Percentiles rank a stretch among this genome's conserved stretches.
Evolutionary conservation across 768 basidiomycete species (phyloP).

Genomic region (Ramaria rubella): DNA sequence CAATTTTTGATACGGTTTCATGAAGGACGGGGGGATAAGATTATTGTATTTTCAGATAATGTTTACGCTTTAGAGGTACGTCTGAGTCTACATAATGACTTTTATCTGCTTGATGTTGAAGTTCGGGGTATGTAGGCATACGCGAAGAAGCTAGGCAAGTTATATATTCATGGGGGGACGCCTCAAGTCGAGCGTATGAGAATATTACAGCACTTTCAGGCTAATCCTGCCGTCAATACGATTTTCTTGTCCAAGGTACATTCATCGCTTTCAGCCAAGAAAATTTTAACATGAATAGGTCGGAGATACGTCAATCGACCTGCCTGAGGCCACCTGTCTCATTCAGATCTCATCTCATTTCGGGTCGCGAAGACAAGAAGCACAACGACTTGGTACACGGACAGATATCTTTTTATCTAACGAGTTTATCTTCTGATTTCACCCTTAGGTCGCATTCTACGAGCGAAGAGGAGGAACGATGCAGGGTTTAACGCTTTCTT

Average conservation of each 20-base stretch:
- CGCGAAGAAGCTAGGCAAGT: conserved; percentile 87
- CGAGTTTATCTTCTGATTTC: not conserved
- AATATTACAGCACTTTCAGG: conserved; percentile 92
- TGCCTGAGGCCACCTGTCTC: conserved; percentile 97
- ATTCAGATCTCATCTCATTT: conserved; percentile 99
- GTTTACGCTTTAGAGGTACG: conserved; percentile 91
- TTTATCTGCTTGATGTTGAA: not conserved
- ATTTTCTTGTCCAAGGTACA: conserved; percentile 95
- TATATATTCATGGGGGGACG: conserved; percentile 94
- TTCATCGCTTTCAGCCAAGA: conserved; percentile 12
- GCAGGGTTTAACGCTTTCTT: conserved; percentile 99
- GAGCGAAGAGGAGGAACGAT: conserved; percentile 96
- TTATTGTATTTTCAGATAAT: conserved; percentile 99
- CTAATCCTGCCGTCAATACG: conserved; percentile 91
- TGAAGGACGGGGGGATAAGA: conserved; percentile 95
- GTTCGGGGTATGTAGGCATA: conserved; percentile 58
- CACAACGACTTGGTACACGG: conserved; percentile 76
- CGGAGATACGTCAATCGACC: conserved; percentile 97
- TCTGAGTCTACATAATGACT: not conserved
- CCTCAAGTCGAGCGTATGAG: conserved; percentile 94
- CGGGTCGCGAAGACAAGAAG: conserved; percentile 95
- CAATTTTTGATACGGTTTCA: conserved; percentile 99
- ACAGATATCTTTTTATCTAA: not conserved
- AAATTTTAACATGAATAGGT: conserved; percentile 44
- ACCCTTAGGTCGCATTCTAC: conserved; percentile 77